Evolutionary conservation across 164 flowering plant species (phyloP), one percentile per base, ranked within the genome.

Genomic region (Nymphaea thermarum): DNA sequence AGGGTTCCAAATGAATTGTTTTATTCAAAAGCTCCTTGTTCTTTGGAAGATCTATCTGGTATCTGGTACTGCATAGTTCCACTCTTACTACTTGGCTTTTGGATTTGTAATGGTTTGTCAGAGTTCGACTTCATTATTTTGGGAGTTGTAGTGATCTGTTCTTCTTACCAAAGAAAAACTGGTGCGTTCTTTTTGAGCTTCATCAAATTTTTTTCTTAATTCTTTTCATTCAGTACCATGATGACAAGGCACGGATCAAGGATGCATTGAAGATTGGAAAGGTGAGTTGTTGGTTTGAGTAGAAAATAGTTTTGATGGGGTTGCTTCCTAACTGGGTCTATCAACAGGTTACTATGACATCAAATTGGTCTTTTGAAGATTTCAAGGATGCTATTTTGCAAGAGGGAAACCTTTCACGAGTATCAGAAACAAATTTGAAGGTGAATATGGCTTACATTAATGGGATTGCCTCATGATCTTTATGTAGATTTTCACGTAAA

Each of bases 371-470:
- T 44, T 78, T 84, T 76, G 97, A 90, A 69, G 88, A 87, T 45
- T 92, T 95, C 63, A 89, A 89, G 78, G 79, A 81, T 66, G 79
- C 86, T 43, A 68, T 86, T 66, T 42, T 68, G 3, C 90, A 85
- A 60, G 82, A 79, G 44, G 60, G 76, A 64, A 74, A 71, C 63
- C 79, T 78, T 12, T 79, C 78, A 14, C 53, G 72, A 3, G 70
- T 92, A 68, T 86, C 96, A 59, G 84, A 86, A 66, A 77, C 83
- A 12, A 95, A 95, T 74, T 67, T 86, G 43, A 85, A 86, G 90
- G 99, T 90, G 78, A 25, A 25, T 25, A 25, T 25, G 36, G 36
- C 36, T 25, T 25, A 25, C 36, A 25, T 0, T 25, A 25, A 25
- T 25, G 36, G 36, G 36, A 25, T 25, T 25, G 36, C 1, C 36